These are phyloP conservation scores for Leccinum incarnatum DNA, from an alignment of 768 basidiomycete genomes.

Conservation along the genomic window DNA sequence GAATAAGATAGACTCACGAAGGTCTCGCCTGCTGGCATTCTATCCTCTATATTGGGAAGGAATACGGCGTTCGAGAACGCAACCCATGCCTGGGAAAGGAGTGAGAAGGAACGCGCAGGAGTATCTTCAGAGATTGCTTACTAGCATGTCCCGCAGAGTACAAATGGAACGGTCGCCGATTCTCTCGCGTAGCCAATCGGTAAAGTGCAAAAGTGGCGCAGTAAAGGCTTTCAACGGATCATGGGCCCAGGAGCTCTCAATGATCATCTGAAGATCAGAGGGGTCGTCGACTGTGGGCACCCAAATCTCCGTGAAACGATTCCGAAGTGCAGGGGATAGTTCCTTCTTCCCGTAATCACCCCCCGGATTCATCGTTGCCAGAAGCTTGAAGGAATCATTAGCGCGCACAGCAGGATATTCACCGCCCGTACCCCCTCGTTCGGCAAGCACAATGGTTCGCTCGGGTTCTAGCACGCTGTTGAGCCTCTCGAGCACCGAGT, in stretches of 20 bases:
- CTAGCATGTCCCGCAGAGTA: constrained; percentile 86
- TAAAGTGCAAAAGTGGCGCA: constrained; percentile 65
- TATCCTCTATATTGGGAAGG: constrained; percentile 24
- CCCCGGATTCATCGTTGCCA: constrained; percentile 99
- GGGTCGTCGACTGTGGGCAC: constrained; percentile 80
- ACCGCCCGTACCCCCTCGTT: constrained; percentile 76
- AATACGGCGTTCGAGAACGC: constrained; percentile 73
- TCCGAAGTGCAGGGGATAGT: constrained; percentile 91
- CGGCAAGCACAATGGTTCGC: constrained; percentile 86
- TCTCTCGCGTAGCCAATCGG: constrained; percentile 69
- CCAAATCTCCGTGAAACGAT: constrained; percentile 99
- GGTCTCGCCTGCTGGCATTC: constrained; percentile 47
- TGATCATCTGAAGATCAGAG: constrained; percentile 73
- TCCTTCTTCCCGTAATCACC: constrained; percentile 99
- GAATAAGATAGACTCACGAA: constrained; percentile 53
- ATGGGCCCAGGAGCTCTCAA: constrained; percentile 65
- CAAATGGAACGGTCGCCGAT: constrained; percentile 64
- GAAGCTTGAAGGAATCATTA: constrained; percentile 70
- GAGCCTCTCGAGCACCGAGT: constrained; percentile 94
- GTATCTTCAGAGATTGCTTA: constrained; percentile 35
- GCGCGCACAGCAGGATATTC: constrained; percentile 70
- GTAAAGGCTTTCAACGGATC: constrained; percentile 56
- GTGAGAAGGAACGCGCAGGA: constrained; percentile 1
- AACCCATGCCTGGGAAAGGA: constrained; percentile 75
- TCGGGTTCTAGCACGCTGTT: constrained; percentile 96